These are phyloP conservation scores for Brasenia schreberi DNA, from an alignment of 164 flowering plant species.

Conservation along the genomic window DNA sequence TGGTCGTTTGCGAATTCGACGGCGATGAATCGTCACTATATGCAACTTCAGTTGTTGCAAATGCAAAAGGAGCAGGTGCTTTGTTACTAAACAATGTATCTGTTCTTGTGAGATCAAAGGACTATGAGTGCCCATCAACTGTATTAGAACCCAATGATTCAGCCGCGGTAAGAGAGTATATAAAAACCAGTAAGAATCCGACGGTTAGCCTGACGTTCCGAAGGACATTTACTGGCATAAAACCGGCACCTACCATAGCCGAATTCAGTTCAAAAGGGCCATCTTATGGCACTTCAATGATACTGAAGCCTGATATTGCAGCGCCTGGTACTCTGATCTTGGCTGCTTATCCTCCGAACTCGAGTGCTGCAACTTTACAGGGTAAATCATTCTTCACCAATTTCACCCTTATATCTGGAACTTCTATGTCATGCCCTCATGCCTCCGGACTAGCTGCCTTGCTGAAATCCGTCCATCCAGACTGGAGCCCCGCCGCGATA, in stretches of 20 bases:
- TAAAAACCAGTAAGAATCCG: not conserved
- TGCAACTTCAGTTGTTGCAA: not conserved
- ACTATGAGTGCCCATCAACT: not conserved
- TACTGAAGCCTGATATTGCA: constrained; percentile 54
- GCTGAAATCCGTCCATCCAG: constrained; percentile 40
- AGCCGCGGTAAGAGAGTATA: not conserved
- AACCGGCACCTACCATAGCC: constrained; percentile 39
- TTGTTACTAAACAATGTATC: not conserved
- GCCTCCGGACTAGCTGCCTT: constrained; percentile 55
- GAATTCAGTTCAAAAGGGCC: constrained; percentile 42
- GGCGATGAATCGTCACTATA: not conserved
- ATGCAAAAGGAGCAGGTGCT: not conserved
- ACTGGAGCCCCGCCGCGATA: constrained; percentile 67
- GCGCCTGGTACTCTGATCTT: constrained; percentile 41
- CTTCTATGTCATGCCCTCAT: constrained; percentile 74
- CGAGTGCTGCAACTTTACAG: constrained; percentile 2
- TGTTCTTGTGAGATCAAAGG: not conserved
- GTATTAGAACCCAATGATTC: not conserved
- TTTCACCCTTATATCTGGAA: constrained; percentile 47
- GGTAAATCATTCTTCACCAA: constrained; percentile 13
- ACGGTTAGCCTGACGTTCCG: constrained; percentile 13
- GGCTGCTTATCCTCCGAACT: constrained; percentile 42
- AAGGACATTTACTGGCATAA: constrained; percentile 25
- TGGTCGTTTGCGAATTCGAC: not conserved
- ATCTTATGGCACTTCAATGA: constrained; percentile 22